phyloP scores from a whole-genome alignment of 202 grass and related monocot species.

The Musa balbisiana region DNA sequence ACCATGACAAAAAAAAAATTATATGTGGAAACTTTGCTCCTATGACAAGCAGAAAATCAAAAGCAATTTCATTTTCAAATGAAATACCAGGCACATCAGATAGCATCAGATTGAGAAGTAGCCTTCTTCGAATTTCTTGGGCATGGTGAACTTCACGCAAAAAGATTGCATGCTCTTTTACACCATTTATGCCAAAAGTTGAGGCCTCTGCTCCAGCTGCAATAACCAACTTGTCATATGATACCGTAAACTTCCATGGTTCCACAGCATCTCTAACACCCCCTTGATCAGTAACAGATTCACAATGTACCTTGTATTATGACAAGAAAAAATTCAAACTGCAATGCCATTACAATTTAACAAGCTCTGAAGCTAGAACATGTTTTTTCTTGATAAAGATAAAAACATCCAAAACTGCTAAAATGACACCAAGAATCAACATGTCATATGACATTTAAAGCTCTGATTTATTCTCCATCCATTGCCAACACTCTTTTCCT shows the following conservation, averaged over 20 bases:
- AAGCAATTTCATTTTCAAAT: background rate
- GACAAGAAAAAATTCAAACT: conserved; percentile 18
- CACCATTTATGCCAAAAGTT: conserved; percentile 91
- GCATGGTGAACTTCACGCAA: conserved; percentile 92
- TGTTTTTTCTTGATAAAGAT: no score
- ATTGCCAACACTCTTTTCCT: background rate
- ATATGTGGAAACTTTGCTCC: no score
- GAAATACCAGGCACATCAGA: conserved; percentile 73
- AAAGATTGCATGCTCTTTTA: conserved; percentile 85
- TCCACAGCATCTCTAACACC: conserved; percentile 43
- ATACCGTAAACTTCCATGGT: conserved; percentile 88
- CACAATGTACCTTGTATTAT: conserved; percentile 72
- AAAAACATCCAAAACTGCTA: background rate
- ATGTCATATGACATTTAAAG: background rate
- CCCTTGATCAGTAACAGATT: conserved; percentile 49
- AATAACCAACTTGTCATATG: conserved; percentile 92
- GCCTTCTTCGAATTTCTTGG: conserved; percentile 88
- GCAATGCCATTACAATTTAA: no score
- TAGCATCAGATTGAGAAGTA: conserved; percentile 92
- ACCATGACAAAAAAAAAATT: no score
- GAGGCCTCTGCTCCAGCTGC: conserved; percentile 89
- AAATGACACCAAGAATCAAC: background rate
- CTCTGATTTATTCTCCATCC: background rate
- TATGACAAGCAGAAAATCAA: no score
- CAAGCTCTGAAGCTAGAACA: no score